A percentile compares a stretch with the other conserved stretches of the same genome.
These are phyloP conservation scores for Eleusine coracana DNA, from an alignment of 176 grass and related monocot species.

Conservation along the genomic window DNA sequence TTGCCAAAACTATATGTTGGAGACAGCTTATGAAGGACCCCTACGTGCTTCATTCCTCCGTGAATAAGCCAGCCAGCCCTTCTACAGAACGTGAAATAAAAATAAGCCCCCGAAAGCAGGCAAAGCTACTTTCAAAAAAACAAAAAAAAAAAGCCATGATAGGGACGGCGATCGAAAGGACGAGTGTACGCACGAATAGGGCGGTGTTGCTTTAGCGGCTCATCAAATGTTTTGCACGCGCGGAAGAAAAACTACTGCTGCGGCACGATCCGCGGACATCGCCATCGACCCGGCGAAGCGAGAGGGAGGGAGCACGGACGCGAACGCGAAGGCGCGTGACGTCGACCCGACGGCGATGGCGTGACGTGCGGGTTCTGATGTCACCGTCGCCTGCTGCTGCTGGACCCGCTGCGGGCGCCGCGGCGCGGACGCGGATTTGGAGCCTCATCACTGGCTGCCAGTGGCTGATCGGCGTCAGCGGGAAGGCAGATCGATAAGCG, in stretches of 20 bases:
- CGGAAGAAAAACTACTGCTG: not conserved
- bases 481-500: not conserved
- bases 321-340: constrained; percentile 39
- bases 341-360: constrained; percentile 20
- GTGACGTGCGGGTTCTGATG: constrained; percentile 47
- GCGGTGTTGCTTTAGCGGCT: not conserved
- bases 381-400: constrained; percentile 15
- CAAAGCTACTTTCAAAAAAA: no score
- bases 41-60: no score
- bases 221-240: constrained; percentile 44
- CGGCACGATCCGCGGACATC: not conserved
- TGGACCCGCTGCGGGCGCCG: not conserved
- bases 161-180: not conserved
- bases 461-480: not conserved
- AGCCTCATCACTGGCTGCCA: not conserved
- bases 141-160: not conserved
- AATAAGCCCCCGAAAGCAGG: no score
- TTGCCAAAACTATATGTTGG: no score
- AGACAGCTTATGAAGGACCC: no score
- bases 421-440: not conserved
- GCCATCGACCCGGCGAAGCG: not conserved
- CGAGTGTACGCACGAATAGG: not conserved
- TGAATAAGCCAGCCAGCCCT: no score
- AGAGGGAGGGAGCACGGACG: no score
- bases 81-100: no score